Evolutionary conservation across 306 rosid species (phyloP).

Genomic region (Canavalia ensiformis): DNA sequence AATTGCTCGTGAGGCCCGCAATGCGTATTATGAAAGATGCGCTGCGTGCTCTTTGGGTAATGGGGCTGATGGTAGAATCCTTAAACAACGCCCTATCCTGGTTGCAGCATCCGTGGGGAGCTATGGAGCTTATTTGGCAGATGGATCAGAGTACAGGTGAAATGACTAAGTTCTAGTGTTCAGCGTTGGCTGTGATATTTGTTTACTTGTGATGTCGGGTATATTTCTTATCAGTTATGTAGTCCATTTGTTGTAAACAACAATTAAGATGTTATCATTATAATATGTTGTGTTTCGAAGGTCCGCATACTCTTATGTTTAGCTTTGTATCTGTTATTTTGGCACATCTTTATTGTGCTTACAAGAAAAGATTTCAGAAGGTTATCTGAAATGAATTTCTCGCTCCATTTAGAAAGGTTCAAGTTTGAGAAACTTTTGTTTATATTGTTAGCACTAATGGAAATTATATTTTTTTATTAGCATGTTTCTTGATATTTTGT

Average conservation of each 20-base stretch:
- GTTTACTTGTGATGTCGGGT: constrained; percentile 15
- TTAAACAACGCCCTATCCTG: constrained; percentile 54
- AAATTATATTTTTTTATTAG: constrained; percentile 9
- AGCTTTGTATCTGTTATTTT: constrained; percentile 29
- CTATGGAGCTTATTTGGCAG: constrained; percentile 73
- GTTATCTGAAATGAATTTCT: constrained; percentile 31
- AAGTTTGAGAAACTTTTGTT: constrained; percentile 13
- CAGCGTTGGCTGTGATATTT: constrained; percentile 31
- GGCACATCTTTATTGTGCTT: not conserved
- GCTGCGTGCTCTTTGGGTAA: constrained; percentile 42
- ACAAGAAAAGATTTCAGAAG: not conserved
- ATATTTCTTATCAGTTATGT: constrained; percentile 34
- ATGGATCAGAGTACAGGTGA: constrained; percentile 77
- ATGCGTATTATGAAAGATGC: constrained; percentile 56
- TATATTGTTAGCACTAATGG: constrained; percentile 21
- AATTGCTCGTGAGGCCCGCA: constrained; percentile 63
- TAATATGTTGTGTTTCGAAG: not conserved
- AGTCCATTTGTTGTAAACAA: constrained; percentile 1
- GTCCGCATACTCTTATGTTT: not conserved
- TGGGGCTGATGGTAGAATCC: constrained; percentile 46
- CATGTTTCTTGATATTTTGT: constrained; percentile 37
- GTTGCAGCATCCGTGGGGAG: constrained; percentile 70
- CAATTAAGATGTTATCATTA: constrained; percentile 13
- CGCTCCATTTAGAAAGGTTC: constrained; percentile 11
- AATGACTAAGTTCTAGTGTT: constrained; percentile 22